phyloP scores from a whole-genome alignment of 495 filamentous ascomycete species.

The Talaromyces trachyspermus region DNA sequence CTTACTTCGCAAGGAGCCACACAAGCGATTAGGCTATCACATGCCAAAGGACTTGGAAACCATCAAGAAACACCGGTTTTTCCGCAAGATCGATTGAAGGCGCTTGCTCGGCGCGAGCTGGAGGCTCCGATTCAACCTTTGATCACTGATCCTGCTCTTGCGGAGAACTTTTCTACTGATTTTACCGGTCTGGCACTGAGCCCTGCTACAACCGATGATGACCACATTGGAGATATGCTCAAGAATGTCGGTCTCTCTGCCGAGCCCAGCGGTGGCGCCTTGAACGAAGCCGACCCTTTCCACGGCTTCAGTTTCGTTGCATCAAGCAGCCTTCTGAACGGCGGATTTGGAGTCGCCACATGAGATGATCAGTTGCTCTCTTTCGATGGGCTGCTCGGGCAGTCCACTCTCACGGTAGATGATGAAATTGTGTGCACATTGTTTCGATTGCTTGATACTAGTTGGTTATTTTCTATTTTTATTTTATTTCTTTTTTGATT shows the following conservation, averaged over 20 bases:
- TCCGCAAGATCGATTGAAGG: conserved; percentile 89
- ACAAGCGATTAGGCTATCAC: conserved; percentile 76
- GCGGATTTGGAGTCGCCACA: conserved; percentile 22
- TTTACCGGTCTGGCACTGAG: conserved; percentile 83
- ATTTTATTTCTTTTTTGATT: too few species aligned
- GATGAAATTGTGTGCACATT: too few species aligned
- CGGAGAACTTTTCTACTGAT: conserved; percentile 86
- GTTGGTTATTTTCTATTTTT: too few species aligned
- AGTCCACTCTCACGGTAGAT: too few species aligned
- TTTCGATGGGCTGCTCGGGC: neutral
- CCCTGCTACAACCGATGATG: conserved; percentile 48
- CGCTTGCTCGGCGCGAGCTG: conserved; percentile 67
- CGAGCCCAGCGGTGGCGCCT: conserved; percentile 15
- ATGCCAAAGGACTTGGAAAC: conserved; percentile 79
- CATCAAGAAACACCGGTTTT: conserved; percentile 94
- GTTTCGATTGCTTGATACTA: too few species aligned
- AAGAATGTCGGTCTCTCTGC: conserved; percentile 14
- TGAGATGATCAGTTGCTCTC: neutral
- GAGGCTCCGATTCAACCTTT: conserved; percentile 83
- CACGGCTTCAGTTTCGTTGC: conserved; percentile 96
- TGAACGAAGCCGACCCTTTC: conserved; percentile 64
- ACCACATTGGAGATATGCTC: conserved; percentile 22
- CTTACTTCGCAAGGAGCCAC: conserved; percentile 82
- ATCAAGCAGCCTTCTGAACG: conserved; percentile 74
- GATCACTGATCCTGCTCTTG: conserved; percentile 88